Evolutionary conservation across 2,329 filamentous ascomycete species (phyloP), one percentile per base, ranked within the genome.

Genomic region (Botrytis medusae): DNA sequence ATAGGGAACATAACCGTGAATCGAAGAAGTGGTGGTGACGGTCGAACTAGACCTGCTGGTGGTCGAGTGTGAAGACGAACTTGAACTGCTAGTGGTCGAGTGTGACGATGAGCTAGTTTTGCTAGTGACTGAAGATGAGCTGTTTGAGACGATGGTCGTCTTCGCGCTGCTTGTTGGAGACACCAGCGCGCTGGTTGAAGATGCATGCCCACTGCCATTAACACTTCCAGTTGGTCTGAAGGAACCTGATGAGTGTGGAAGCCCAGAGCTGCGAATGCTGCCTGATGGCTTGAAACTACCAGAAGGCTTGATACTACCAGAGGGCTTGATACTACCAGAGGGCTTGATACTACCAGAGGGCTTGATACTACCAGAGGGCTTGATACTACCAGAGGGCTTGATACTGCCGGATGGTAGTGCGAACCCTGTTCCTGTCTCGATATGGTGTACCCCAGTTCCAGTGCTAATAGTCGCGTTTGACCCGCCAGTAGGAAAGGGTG

Each of bases 1-100:
- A 37, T 71, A 65, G 20, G 69, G 60, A 25, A 57, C 69, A 54
- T 71, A 57, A n/a, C 60, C 69, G 34, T 42, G 34, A 29, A 71
- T 65, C 7, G 44, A 57, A 32, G 69, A 44, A 29, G 34, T 42
- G 44, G 69, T 57, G 25, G 70, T 72, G n/a, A 65, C 20, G 34
- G n/a, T 59, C 12, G 60, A 63, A 44, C 46, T 71, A 42, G 44
- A 42, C 22, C 60, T 65, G 4, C 60, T 59, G 25, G 46, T n/a
- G 60, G 34, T 68, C 9, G 48, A 68, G n/a, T 68, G 46, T 6
- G 46, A 65, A n/a, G 69, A 54, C 10, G 46, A 44, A 20, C 37
- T 72, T 25, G 32, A 20, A 25, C 37, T 57, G 37, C 61, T 29
- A 62, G 37, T 69, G 20, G 69, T 62, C 3, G 69, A 68, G 37